Conservation (phyloP, 805 yeast genomes). For the Saturnispora saitoi region DNA sequence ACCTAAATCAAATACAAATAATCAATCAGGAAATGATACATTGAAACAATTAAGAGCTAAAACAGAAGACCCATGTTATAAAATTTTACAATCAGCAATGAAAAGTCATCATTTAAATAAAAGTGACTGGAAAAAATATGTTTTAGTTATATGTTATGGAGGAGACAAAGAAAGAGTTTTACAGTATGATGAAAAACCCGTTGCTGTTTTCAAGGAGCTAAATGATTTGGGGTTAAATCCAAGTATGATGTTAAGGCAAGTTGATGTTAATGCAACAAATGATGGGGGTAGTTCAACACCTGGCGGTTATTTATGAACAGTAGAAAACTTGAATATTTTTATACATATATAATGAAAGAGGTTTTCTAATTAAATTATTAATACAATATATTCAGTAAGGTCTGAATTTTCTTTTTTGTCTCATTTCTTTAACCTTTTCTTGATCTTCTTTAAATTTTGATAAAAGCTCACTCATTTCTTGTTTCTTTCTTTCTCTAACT, state of each 20-base stretch:
- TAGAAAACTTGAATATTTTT: background rate
- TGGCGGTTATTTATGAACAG: constrained; percentile 33
- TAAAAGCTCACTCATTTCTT: constrained; percentile 81
- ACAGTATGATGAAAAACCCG: constrained; percentile 82
- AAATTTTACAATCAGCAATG: constrained; percentile 82
- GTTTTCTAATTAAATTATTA: background rate
- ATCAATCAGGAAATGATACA: constrained; percentile 41
- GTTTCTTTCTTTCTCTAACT: constrained; percentile 86
- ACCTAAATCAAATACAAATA: constrained; percentile 16
- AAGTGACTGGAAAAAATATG: constrained; percentile 83
- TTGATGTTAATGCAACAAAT: constrained; percentile 42
- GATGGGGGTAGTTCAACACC: constrained; percentile 27
- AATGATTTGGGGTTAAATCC: constrained; percentile 84
- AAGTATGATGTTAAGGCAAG: constrained; percentile 82
- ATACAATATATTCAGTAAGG: constrained; percentile 48
- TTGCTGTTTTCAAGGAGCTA: constrained; percentile 71
- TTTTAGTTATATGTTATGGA: constrained; percentile 81
- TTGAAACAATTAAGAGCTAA: constrained; percentile 77
- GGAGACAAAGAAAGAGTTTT: constrained; percentile 84
- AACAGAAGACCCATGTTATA: constrained; percentile 84
- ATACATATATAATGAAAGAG: background rate
- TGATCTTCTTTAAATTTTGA: constrained; percentile 85
- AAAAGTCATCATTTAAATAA: constrained; percentile 69
- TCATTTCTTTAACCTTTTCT: constrained; percentile 70
- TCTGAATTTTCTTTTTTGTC: constrained; percentile 71